These are phyloP conservation scores for Rhodomyrtus psidioides DNA, from an alignment of 441 rosid species.

Conservation along the genomic window DNA sequence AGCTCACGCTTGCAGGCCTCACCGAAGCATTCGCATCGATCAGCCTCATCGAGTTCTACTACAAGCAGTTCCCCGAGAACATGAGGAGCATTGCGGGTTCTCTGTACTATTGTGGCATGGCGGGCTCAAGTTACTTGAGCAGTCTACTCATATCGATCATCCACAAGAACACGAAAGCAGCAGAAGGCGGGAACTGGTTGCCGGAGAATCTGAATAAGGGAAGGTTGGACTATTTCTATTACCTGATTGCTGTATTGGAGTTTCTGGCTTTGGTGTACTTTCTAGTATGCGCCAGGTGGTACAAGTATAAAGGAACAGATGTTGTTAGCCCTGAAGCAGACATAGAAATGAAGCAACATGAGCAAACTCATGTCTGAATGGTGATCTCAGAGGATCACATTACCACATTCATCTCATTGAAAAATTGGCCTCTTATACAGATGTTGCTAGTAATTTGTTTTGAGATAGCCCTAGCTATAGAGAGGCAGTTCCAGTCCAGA, in stretches of 20 bases:
- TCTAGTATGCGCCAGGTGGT: constrained; percentile 27
- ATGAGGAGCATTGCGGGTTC: constrained; percentile 41
- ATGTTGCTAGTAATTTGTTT: background rate
- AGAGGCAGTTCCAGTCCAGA: background rate
- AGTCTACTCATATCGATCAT: constrained; percentile 24
- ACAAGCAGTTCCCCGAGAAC: constrained; percentile 41
- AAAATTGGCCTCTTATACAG: background rate
- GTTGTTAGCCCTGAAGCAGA: background rate
- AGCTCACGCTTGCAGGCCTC: constrained; percentile 20
- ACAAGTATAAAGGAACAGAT: constrained; percentile 17
- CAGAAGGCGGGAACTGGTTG: constrained; percentile 21
- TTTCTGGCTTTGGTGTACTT: constrained; percentile 23
- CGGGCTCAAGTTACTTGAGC: constrained; percentile 21
- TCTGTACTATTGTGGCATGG: constrained; percentile 11
- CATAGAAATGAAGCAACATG: background rate
- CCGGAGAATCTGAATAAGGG: constrained; percentile 32
- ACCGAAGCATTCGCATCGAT: constrained; percentile 17
- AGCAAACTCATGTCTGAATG: background rate
- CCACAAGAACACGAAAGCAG: constrained; percentile 10
- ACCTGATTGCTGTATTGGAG: constrained; percentile 22
- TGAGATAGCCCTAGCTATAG: background rate
- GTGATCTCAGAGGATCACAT: background rate
- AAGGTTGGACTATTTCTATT: constrained; percentile 31
- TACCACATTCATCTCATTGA: background rate
- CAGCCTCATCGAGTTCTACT: constrained; percentile 27